Evolutionary conservation across 768 basidiomycete species (phyloP).

Genomic region (Exsudoporus frostii): DNA sequence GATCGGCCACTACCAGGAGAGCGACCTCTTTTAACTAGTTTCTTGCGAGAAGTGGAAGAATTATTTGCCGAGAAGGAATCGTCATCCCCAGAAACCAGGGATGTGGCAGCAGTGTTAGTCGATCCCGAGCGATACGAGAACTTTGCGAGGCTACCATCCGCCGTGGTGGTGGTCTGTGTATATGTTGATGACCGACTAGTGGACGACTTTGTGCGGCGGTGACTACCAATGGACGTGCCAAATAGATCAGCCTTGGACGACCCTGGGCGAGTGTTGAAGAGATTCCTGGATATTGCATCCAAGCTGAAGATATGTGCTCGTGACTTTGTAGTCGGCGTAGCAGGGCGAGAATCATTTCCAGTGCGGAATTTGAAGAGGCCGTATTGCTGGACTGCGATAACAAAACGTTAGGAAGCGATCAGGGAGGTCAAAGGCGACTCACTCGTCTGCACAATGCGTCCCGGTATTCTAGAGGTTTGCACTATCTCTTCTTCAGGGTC

Average conservation of each 20-base stretch:
- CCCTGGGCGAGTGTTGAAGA: slow-evolving; percentile 72
- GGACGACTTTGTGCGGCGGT: slow-evolving; percentile 60
- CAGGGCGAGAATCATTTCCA: slow-evolving; percentile 70
- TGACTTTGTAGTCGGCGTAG: slow-evolving; percentile 76
- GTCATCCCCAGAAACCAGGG: slow-evolving; percentile 59
- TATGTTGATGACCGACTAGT: slow-evolving; percentile 70
- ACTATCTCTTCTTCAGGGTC: slow-evolving; percentile 81
- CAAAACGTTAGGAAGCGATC: not conserved
- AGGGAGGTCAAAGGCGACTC: slow-evolving; percentile 27
- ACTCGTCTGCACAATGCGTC: slow-evolving; percentile 82
- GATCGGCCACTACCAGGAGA: slow-evolving; percentile 40
- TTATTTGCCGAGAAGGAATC: slow-evolving; percentile 47
- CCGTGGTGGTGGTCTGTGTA: slow-evolving; percentile 66
- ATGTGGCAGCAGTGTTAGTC: slow-evolving; percentile 60
- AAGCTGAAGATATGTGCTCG: slow-evolving; percentile 83
- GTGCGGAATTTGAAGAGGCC: slow-evolving; percentile 88
- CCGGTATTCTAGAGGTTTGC: slow-evolving; percentile 68
- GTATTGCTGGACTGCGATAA: slow-evolving; percentile 70
- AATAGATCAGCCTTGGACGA: slow-evolving; percentile 74
- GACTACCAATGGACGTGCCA: slow-evolving; percentile 64
- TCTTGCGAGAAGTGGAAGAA: slow-evolving; percentile 45
- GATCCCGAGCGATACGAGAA: slow-evolving; percentile 73
- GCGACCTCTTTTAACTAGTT: slow-evolving; percentile 44
- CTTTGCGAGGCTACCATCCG: slow-evolving; percentile 64
- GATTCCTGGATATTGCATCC: slow-evolving; percentile 85